A percentile compares a stretch with the other conserved stretches of the same genome.
Evolutionary conservation across 164 flowering plant genomes (phyloP).

Genomic region (Vitis amurensis): DNA sequence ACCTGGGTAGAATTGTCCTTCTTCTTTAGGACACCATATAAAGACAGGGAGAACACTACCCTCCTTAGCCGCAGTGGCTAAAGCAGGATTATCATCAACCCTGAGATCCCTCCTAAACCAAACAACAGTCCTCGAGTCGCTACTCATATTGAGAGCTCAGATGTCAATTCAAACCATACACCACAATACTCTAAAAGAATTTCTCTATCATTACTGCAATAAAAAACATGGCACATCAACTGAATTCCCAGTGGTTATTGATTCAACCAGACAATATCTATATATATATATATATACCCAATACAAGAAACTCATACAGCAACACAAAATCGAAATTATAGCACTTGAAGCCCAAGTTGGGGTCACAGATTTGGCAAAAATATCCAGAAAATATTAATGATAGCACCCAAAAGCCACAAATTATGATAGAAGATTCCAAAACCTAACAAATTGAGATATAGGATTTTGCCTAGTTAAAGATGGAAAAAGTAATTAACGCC

Average conservation of each 20-base stretch:
- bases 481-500: not conserved
- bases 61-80: slow-evolving; percentile 79
- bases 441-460: not conserved
- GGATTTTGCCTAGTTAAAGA: not conserved
- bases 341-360: not conserved
- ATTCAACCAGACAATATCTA: not conserved
- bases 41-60: slow-evolving; percentile 74
- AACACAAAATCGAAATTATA: not conserved
- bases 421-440: not conserved
- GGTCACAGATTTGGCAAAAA: not conserved
- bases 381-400: not conserved
- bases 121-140: slow-evolving; percentile 58
- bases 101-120: slow-evolving; percentile 98
- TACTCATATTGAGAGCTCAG: slow-evolving; percentile 32
- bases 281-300: not conserved
- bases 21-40: slow-evolving; percentile 95
- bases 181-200: not conserved
- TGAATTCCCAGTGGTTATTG: not conserved
- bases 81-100: slow-evolving; percentile 92
- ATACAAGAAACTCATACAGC: not conserved
- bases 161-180: not conserved
- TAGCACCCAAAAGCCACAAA: not conserved
- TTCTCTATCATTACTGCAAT: not conserved
- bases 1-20: slow-evolving; percentile 84
- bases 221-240: not conserved